A percentile compares a stretch with the other conserved stretches of the same genome.
Evolutionary conservation across 1,284 basidiomycete genomes (phyloP).

Genomic region (Ganoderma meredithae): DNA sequence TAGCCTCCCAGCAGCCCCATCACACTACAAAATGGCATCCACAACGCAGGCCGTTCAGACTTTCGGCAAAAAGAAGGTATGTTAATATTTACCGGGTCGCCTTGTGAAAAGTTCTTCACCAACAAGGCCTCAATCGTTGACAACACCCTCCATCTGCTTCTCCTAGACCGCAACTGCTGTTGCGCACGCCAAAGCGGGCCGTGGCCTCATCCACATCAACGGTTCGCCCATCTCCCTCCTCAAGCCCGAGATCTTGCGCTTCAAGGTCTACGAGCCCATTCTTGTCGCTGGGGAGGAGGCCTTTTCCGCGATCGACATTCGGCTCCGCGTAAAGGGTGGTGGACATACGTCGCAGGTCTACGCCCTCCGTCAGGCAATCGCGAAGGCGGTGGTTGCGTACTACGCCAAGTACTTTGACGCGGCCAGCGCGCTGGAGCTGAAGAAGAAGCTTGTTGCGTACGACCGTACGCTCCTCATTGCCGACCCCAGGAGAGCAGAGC

Average conservation of each 20-base stretch:
- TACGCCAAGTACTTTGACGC: constrained; percentile 99
- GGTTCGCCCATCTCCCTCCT: constrained; percentile 96
- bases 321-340: constrained; percentile 98
- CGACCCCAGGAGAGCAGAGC: constrained; percentile 98
- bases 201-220: constrained; percentile 97
- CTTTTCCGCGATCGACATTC: constrained; percentile 91
- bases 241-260: constrained; percentile 93
- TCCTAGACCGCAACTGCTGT: constrained; percentile 93
- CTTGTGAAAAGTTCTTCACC: no score
- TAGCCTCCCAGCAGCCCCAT: constrained; percentile 37
- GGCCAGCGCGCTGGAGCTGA: constrained; percentile 94
- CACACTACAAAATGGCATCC: constrained; percentile 68
- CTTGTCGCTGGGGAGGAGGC: constrained; percentile 90
- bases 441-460: constrained; percentile 96
- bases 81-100: constrained; percentile 35
- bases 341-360: constrained; percentile 99
- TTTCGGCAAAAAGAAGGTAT: constrained; percentile 98
- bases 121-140: neutral
- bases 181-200: constrained; percentile 95
- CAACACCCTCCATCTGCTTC: neutral
- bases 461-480: constrained; percentile 96
- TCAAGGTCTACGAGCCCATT: constrained; percentile 98
- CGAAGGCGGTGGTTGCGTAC: constrained; percentile 98
- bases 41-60: constrained; percentile 91
- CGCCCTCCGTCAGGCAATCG: constrained; percentile 99